Percentiles rank a stretch among this genome's conserved stretches.
phyloP scores from a whole-genome alignment of 176 grass and related monocot genomes.

The Thinopyrum elongatum region DNA sequence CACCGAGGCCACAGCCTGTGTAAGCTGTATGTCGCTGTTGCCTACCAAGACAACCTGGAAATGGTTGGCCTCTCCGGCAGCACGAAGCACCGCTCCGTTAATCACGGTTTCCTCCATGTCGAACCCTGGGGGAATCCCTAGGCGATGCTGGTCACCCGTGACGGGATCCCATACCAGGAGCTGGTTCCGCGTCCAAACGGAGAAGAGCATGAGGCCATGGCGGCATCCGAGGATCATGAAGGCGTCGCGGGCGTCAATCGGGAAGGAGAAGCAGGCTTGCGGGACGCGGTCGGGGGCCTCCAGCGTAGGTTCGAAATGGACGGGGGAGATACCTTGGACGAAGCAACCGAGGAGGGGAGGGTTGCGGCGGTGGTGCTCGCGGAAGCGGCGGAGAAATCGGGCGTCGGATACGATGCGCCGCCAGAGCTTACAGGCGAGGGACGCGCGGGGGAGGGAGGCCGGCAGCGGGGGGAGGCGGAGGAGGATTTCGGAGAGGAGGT shows the following conservation, averaged over 20 bases:
- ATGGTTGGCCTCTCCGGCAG: neutral
- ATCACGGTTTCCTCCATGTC: neutral
- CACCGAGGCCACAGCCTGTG: neutral
- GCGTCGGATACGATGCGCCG: too few relatives aligned
- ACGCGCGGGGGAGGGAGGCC: too few relatives aligned
- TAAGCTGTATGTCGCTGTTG: neutral
- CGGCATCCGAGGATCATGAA: neutral
- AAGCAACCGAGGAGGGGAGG: too few relatives aligned
- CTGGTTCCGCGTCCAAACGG: accelerated
- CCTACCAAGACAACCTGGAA: neutral
- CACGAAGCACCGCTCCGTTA: neutral
- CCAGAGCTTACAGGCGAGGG: too few relatives aligned
- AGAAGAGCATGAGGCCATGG: neutral
- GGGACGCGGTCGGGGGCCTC: neutral
- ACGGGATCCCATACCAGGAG: neutral
- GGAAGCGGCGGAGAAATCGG: too few relatives aligned
- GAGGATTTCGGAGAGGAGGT: too few relatives aligned
- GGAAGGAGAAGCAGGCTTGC: neutral
- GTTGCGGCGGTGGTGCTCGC: too few relatives aligned
- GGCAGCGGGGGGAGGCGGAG: too few relatives aligned
- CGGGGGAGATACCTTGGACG: too few relatives aligned
- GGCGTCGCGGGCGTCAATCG: accelerated
- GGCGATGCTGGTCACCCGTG: neutral
- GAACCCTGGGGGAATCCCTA: neutral
- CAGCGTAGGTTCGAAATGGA: too few relatives aligned